Conservation (phyloP, 1,284 basidiomycete species). For the Rhodotorula sp. region DNA sequence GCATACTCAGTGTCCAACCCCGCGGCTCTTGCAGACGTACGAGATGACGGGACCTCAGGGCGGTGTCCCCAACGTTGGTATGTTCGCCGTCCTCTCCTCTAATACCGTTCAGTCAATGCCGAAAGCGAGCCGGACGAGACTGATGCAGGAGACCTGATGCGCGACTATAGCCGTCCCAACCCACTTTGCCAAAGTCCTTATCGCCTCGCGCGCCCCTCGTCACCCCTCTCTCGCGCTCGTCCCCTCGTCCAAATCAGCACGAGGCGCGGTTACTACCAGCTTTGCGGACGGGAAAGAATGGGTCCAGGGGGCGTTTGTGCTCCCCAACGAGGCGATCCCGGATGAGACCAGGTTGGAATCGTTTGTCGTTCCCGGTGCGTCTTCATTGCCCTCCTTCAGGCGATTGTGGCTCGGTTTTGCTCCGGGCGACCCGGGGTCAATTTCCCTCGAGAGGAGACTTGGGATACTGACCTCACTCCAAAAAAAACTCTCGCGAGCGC, state of each 20-base stretch:
- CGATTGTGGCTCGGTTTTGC: background rate
- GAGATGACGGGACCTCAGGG: slow-evolving; percentile 83
- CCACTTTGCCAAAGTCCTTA: slow-evolving; percentile 95
- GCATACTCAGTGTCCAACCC: background rate
- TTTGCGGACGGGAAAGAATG: slow-evolving; percentile 59
- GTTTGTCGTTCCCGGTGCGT: slow-evolving; percentile 75
- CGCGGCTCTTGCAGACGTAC: slow-evolving; percentile 59
- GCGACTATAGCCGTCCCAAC: slow-evolving; percentile 77
- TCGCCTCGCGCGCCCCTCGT: slow-evolving; percentile 63
- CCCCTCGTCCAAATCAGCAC: background rate
- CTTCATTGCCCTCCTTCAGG: background rate
- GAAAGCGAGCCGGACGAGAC: background rate
- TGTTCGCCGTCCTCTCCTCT: slow-evolving; percentile 54
- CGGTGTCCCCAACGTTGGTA: slow-evolving; percentile 34
- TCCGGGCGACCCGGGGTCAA: too few species aligned
- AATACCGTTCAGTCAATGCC: too few species aligned
- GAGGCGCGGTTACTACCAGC: background rate
- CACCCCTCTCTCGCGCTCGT: slow-evolving; percentile 5
- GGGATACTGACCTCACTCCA: too few species aligned
- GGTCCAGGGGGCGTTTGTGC: slow-evolving; percentile 85
- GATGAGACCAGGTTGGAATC: slow-evolving; percentile 74
- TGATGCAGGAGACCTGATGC: background rate
- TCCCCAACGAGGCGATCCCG: slow-evolving; percentile 84
- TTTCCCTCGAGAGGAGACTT: too few species aligned
- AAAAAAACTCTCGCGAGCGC: background rate